Evolutionary conservation across 306 rosid genomes (phyloP).

Genomic region (Quercus dentata): DNA sequence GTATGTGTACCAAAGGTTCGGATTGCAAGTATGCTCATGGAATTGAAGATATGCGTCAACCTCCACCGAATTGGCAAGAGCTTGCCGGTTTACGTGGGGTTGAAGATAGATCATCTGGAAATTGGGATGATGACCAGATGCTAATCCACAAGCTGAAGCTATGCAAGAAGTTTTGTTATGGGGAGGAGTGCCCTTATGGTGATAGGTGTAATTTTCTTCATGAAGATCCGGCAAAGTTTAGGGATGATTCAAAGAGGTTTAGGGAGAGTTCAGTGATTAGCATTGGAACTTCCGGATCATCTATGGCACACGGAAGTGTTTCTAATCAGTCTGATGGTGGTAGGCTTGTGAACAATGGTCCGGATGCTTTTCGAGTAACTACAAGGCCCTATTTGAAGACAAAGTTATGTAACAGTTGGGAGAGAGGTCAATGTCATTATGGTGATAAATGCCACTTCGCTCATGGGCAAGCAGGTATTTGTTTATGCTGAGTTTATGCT

Average conservation of each 20-base stretch:
- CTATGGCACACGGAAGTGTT: slow-evolving; percentile 37
- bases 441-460: slow-evolving; percentile 88
- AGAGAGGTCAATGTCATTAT: slow-evolving; percentile 72
- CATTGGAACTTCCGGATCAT: slow-evolving; percentile 62
- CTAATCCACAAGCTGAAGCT: slow-evolving; percentile 90
- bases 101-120: slow-evolving; percentile 42
- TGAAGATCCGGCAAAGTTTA: slow-evolving; percentile 77
- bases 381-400: slow-evolving; percentile 74
- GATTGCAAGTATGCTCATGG: slow-evolving; percentile 97
- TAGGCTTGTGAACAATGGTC: slow-evolving; percentile 29
- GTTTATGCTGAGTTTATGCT: slow-evolving; percentile 1
- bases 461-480: slow-evolving; percentile 82
- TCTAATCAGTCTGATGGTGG: slow-evolving; percentile 36
- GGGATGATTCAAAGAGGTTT: slow-evolving; percentile 59
- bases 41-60: slow-evolving; percentile 72
- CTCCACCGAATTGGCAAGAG: slow-evolving; percentile 99
- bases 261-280: slow-evolving; percentile 79
- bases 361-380: slow-evolving; percentile 32
- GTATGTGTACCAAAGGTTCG: slow-evolving; percentile 76
- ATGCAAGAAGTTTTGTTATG: slow-evolving; percentile 86
- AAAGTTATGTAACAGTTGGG: slow-evolving; percentile 75
- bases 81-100: slow-evolving; percentile 46
- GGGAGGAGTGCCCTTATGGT: slow-evolving; percentile 94
- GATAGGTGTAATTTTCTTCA: slow-evolving; percentile 89
- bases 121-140: slow-evolving; percentile 84